These are phyloP conservation scores for Ilyonectria mors-panacis DNA, from an alignment of 2,329 filamentous ascomycete genomes.

Conservation along the genomic window DNA sequence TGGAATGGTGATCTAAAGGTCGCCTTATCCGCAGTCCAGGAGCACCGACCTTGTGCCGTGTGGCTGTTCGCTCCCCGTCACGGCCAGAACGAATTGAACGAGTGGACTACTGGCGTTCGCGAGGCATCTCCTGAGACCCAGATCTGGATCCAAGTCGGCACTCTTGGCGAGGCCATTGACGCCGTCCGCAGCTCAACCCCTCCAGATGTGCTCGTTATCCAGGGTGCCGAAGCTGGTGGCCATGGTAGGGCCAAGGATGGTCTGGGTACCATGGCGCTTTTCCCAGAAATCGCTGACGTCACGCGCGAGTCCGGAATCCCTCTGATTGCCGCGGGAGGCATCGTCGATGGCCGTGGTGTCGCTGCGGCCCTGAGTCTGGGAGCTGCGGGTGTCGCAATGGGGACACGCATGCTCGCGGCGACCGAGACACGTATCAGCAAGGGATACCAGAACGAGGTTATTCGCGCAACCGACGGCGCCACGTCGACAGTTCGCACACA, in stretches of 20 bases:
- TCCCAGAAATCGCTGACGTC: conserved; percentile 65
- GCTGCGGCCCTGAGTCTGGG: conserved; percentile 66
- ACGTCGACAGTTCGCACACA: conserved; percentile 58
- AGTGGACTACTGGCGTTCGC: conserved; percentile 63
- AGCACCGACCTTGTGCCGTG: conserved; percentile 55
- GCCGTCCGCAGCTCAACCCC: conserved; percentile 51
- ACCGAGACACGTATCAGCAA: conserved; percentile 56
- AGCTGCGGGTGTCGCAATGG: conserved; percentile 70
- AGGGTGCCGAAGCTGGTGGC: conserved; percentile 69
- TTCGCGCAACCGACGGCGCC: conserved; percentile 58
- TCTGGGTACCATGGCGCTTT: conserved; percentile 60
- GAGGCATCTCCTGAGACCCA: conserved; percentile 57
- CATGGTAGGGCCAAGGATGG: conserved; percentile 64
- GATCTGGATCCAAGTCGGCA: conserved; percentile 69
- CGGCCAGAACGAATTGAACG: conserved; percentile 55
- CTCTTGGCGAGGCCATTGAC: conserved; percentile 62
- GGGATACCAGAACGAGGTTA: conserved; percentile 60
- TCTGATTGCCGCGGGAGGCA: conserved; percentile 67
- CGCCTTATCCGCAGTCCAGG: conserved; percentile 49
- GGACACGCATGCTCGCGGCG: conserved; percentile 73
- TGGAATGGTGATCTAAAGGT: conserved; percentile 59
- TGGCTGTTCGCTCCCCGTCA: conserved; percentile 61
- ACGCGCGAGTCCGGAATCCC: conserved; percentile 55
- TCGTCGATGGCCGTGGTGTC: conserved; percentile 65
- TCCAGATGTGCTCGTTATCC: conserved; percentile 67